These are phyloP conservation scores for Kalmusia sp. DNA, from an alignment of 2,329 filamentous ascomycete genomes.

Conservation along the genomic window DNA sequence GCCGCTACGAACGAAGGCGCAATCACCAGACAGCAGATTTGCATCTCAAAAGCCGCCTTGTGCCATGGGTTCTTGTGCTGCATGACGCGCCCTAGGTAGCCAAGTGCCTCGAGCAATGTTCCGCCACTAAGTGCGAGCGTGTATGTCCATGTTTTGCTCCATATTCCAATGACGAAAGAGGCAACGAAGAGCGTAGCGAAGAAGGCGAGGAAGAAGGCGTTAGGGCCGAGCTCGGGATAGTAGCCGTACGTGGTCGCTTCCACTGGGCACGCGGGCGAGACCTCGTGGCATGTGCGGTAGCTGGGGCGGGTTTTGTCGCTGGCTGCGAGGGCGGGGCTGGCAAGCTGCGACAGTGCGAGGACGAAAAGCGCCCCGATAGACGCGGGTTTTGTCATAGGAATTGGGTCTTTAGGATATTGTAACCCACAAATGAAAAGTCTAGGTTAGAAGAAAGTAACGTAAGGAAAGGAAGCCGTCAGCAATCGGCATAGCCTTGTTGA, in stretches of 20 bases:
- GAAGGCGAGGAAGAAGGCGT: conserved; percentile 58
- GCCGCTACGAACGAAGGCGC: conserved; percentile 62
- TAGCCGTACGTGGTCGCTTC: conserved; percentile 59
- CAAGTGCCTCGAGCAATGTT: conserved; percentile 58
- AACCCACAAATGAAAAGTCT: too few species aligned
- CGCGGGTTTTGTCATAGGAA: background rate
- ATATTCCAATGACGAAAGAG: conserved; percentile 57
- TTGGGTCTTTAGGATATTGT: too few species aligned
- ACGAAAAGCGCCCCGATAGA: background rate
- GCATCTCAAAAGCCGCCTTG: conserved; percentile 53
- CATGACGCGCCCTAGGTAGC: conserved; percentile 62
- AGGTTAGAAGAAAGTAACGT: background rate
- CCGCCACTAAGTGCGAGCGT: conserved; percentile 55
- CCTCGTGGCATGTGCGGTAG: conserved; percentile 4
- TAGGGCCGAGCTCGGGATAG: conserved; percentile 57
- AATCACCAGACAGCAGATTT: conserved; percentile 63
- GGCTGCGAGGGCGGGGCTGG: conserved; percentile 4
- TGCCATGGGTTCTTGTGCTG: conserved; percentile 61
- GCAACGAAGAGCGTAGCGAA: conserved; percentile 56
- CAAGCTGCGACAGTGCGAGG: background rate
- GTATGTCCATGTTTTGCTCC: conserved; percentile 62
- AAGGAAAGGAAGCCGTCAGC: background rate
- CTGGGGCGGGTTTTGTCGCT: background rate
- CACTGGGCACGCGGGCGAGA: conserved; percentile 48
- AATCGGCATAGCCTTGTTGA: background rate